Evolutionary conservation across 148 eudicot genomes (phyloP).

Genomic region (Amaranthus palmeri): DNA sequence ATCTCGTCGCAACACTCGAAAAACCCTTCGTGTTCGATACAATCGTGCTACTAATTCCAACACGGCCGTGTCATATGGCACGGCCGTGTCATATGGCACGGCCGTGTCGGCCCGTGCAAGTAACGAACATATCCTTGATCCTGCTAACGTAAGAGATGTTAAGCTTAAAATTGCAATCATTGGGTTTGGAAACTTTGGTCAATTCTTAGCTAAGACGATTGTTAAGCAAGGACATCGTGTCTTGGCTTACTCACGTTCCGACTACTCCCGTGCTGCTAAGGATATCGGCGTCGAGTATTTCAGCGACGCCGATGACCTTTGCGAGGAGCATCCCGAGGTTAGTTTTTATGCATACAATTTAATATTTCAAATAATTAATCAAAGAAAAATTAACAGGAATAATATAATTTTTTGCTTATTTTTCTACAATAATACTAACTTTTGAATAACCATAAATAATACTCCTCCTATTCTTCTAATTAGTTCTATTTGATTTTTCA

Average conservation of each 20-base stretch:
- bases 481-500: no score
- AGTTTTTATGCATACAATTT: background rate
- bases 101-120: background rate
- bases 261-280: slow-evolving; percentile 33
- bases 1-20: background rate
- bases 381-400: background rate
- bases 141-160: background rate
- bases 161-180: slow-evolving; percentile 52
- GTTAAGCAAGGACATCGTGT: slow-evolving; percentile 55
- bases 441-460: no score
- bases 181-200: slow-evolving; percentile 73
- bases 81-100: background rate
- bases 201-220: slow-evolving; percentile 55
- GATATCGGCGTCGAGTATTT: slow-evolving; percentile 47
- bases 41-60: background rate
- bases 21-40: background rate
- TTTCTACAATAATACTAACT: no score
- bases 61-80: background rate
- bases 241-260: slow-evolving; percentile 51
- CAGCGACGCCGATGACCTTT: slow-evolving; percentile 44
- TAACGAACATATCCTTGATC: background rate
- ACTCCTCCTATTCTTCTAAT: no score
- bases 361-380: background rate
- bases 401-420: no score
- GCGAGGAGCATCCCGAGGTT: slow-evolving; percentile 70